Conservation (phyloP, 2,329 filamentous ascomycete genomes). For the Beauveria medogensis region DNA sequence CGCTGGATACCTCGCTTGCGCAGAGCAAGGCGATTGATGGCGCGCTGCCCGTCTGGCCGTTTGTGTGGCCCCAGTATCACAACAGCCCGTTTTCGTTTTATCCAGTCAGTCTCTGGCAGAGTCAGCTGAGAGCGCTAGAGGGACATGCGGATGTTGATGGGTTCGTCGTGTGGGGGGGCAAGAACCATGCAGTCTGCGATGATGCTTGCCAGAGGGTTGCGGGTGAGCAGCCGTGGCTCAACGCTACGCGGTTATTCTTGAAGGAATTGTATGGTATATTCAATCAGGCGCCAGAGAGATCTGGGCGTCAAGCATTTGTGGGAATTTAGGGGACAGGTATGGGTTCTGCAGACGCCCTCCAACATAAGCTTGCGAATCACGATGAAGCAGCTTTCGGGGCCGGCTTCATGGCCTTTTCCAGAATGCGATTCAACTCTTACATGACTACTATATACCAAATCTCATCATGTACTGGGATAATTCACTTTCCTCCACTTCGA, state of each 20-base stretch:
- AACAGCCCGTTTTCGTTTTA: not conserved
- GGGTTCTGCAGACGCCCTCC: too few relatives aligned
- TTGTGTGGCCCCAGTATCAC: not conserved
- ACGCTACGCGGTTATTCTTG: not conserved
- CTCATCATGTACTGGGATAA: too few relatives aligned
- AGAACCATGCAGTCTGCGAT: conserved; percentile 9
- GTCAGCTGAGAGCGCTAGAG: not conserved
- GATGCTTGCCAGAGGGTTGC: conserved; percentile 7
- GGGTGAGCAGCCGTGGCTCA: conserved; percentile 7
- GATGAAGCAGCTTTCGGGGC: too few relatives aligned
- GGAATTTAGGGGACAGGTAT: not conserved
- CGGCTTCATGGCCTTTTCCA: too few relatives aligned
- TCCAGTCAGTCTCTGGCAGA: not conserved
- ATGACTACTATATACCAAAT: too few relatives aligned
- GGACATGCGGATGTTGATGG: not conserved
- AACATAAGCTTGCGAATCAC: too few relatives aligned
- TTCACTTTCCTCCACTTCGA: too few relatives aligned
- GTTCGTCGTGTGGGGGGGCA: conserved; percentile 10
- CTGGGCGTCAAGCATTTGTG: not conserved
- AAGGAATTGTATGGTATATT: not conserved
- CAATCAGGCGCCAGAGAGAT: not conserved
- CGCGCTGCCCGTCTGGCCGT: conserved; percentile 7
- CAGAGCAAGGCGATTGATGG: conserved; percentile 2
- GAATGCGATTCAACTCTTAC: too few relatives aligned
- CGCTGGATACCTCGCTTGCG: not conserved